phyloP scores from a whole-genome alignment of 148 eudicot genomes.

The Rhododendron williamsianum region DNA sequence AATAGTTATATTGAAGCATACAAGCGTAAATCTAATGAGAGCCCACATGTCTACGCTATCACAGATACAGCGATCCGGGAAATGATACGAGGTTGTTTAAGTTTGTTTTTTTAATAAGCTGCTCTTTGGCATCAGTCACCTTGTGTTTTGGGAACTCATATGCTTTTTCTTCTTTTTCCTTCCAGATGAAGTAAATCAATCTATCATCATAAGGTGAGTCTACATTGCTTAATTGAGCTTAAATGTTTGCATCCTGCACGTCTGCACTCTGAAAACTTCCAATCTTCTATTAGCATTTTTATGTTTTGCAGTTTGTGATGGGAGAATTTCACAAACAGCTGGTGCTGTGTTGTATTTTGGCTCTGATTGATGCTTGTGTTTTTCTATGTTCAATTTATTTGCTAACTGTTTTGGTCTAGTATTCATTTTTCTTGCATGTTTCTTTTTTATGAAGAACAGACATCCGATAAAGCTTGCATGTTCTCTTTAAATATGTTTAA shows the following conservation, averaged over 20 bases:
- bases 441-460: neutral
- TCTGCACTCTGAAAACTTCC: neutral
- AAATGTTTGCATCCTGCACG: neutral
- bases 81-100: constrained; percentile 74
- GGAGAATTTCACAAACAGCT: neutral
- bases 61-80: constrained; percentile 84
- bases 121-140: constrained; percentile 7
- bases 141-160: constrained; percentile 6
- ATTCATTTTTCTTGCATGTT: neutral
- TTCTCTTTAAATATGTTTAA: neutral
- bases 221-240: neutral
- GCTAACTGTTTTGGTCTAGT: neutral
- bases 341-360: neutral
- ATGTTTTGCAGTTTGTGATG: neutral
- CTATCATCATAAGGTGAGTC: constrained; percentile 91
- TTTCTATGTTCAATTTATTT: neutral
- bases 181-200: constrained; percentile 98
- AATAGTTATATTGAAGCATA: constrained; percentile 75
- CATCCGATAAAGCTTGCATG: neutral
- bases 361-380: neutral
- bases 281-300: neutral
- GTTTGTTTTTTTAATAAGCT: constrained; percentile 7
- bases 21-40: constrained; percentile 49
- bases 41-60: constrained; percentile 96
- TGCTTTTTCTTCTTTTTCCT: constrained; percentile 11